Base-by-base conservation (phyloP, 2,329 filamentous ascomycete genomes). In the Cladophialophora chaetospira region DNA sequence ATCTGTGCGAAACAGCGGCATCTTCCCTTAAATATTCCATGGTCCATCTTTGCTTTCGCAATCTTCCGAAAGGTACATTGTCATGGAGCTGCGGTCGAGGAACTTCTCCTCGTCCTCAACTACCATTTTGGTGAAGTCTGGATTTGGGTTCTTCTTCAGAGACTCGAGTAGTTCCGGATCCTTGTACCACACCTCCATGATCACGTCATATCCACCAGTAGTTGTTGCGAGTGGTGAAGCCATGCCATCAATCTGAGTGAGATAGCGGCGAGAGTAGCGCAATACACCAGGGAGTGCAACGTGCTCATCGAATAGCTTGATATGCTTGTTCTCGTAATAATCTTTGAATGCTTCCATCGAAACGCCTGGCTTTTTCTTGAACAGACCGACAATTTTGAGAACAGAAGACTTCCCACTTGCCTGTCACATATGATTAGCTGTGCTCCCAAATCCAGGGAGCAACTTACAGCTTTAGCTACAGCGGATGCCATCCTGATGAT, bases 161-260 rank as follows among this genome's bases (percentile, higher is more conserved):
- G 53, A 50, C 53, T 56, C 53, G 25, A 56, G 51, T 21, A 56
- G 33, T 8, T 56, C 36, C 25, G n/a, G 45, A 26, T 56, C 53
- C 46, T 50, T 51, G 46, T 51, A 56, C 53, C 53, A 56, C 35
- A 56, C 53, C 35, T 56, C 53, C 53, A 56, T 56, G 46, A 56
- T 56, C 33, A 56, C 53, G 31, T 56, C 53, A 19, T 31, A 56
- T 45, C 53, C 53, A 25, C 46, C 45, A 26, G 45, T 51, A 23
- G 46, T 51, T n/a, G 53, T 56, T n/a, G 53, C 33, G 23, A 51
- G 46, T 21, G 46, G 45, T 21, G 53, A 56, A n/a, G 46, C 43
- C 46, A 56, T 50, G 8, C 53, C 53, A n/a, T 56, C 46, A 45
- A 56, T 56, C 19, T 50, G 53, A 11, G 53, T 56, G 17, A 56